Evolutionary conservation across 768 basidiomycete species (phyloP), one percentile per base, ranked within the genome.

Genomic region (Imleria badia): DNA sequence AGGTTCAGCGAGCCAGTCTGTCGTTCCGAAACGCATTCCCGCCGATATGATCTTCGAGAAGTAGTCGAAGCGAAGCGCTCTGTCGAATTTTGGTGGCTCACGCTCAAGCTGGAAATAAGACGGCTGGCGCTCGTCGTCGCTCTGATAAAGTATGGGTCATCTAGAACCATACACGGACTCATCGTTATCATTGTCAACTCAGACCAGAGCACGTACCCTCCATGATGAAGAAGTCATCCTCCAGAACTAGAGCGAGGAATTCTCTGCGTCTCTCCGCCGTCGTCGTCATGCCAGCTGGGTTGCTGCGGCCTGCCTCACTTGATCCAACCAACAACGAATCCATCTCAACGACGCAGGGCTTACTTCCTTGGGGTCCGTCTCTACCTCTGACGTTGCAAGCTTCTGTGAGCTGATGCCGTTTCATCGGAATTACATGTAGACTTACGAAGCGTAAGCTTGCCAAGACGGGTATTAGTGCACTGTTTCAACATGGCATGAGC

Each of bases 51-150:
- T 77, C 74, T 95, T 96, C 53, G 85, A 89, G 56, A 94, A 77
- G 66, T 86, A 87, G 65, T 94, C 93, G 66, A 95, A 91, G 47
- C 91, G 82, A 41, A 94, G 62, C 29, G 91, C 87, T 15, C 84
- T 80, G 2, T 91, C 91, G n/a, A 80, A 78, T 60, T 83, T 78
- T 4, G 78, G 76, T 63, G 81, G 78, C 43, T 81, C 77, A 11
- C 70, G 73, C 68, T 94, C 92, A 42, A 92, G 78, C 39, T 81
- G 76, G 67, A 92, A 89, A 72, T 93, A 94, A 3, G 85, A 88
- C 3, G 86, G 81, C 22, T 82, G 81, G 30, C 84, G 76, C 23
- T 82, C 73, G 12, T 72, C 66, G 6, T 75, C 66, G 30, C 86
- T 84, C 60, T 83, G 90, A 72, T 88, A 88, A 51, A 89, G 64